Base-by-base conservation (phyloP, 129 eudicot genomes). In the Flaveria sonorensis region DNA sequence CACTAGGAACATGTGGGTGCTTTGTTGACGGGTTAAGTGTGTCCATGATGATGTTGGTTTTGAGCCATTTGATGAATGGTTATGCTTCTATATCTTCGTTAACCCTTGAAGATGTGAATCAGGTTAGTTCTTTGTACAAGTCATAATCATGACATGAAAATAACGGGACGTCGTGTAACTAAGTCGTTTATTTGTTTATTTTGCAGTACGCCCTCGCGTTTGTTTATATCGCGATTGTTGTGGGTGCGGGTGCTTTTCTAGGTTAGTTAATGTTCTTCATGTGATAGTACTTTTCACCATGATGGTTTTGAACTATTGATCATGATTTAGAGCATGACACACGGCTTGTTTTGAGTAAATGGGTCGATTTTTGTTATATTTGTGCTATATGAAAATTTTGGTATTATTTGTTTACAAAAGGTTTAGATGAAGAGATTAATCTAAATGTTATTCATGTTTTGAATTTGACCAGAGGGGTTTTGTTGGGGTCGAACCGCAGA, bases 401-500 rank as follows among this genome's bases (percentile, higher is more conserved):
- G 9, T 45, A 48, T 13, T 48, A 2, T 10, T 28, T 43, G 46
- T 40, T 43, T 42, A n/a, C 13, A 12, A 20, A 36, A 75, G 71
- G 51, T 46, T 76, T 63, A 24, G 32, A 57, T 21, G 24, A 65
- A 28, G 16, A 5, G 45, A 77, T 36, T n/a, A n/a, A n/a, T 30
- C 65, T 75, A 1, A 62, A 2, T 12, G 26, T 2, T 30, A 28
- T 30, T 47, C 47, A 43, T 56, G 48, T 51, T 53, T 68, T 70
- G 43, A 21, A 36, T 42, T 20, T 53, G 10, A 40, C 68, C 81
- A 87, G 91, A 84, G 50, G 91, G 88, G 55, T 69, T 84, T 23
- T 78, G 88, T 81, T 87, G 88, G 91, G 84, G 86, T 61, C 84
- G 86, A 20, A 87, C 86, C 1, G 88, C 86, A 50, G 91, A 87